A percentile compares a stretch with the other conserved stretches of the same genome.
phyloP scores from a whole-genome alignment of 306 rosid species.

The Erythrophleum fordii region DNA sequence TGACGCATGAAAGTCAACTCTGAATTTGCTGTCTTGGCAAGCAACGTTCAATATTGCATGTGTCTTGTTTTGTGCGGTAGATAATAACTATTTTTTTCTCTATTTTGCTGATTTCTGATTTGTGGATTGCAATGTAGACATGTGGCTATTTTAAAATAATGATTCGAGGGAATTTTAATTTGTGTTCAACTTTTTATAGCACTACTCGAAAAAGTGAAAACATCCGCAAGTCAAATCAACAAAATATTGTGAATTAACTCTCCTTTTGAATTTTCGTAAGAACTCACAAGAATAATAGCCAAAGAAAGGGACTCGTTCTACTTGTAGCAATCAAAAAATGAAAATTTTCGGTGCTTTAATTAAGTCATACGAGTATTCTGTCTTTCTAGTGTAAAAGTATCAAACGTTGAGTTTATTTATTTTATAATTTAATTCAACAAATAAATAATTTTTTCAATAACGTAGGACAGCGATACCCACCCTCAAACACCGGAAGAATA shows the following conservation, averaged over 20 bases:
- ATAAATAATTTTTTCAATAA: neutral
- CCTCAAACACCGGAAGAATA: neutral
- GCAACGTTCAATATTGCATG: neutral
- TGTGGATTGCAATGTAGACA: neutral
- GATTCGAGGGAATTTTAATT: neutral
- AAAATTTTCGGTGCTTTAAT: neutral
- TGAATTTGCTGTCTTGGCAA: neutral
- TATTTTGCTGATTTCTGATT: neutral
- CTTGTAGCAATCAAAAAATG: neutral
- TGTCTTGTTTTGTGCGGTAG: neutral
- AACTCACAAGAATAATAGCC: neutral
- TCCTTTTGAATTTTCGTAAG: too few species aligned
- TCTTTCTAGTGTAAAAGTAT: neutral
- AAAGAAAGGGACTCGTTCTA: neutral
- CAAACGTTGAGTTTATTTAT: neutral
- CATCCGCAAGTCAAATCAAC: neutral
- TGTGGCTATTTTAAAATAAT: neutral
- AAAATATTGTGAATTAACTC: neutral
- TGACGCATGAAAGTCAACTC: neutral
- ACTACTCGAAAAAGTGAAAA: neutral
- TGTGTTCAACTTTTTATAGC: neutral
- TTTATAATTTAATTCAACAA: too few species aligned
- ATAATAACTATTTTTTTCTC: neutral
- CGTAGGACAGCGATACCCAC: neutral
- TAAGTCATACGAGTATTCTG: neutral